Base-by-base conservation (phyloP, 2,329 filamentous ascomycete genomes). In the Sclerotinia nivalis region DNA sequence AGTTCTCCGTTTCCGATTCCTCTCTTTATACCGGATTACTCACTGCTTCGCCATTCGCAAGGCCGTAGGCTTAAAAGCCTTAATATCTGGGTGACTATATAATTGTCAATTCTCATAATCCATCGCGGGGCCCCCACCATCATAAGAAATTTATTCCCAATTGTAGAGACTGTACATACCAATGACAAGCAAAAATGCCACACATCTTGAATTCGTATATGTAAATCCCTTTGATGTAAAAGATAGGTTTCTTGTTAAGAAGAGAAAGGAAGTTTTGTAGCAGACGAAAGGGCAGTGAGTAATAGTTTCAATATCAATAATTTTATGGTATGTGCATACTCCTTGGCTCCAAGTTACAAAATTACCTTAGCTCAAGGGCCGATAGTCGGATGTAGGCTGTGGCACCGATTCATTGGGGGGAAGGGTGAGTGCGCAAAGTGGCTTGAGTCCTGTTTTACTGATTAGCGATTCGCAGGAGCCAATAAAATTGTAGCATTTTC, bases 31-130 rank as follows among this genome's bases (percentile, higher is more conserved):
- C 10, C 3, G 22, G 8, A 20, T 6, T 1, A 68, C 69, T 80
- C 97, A 97, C 93, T 93, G 91, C 87, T 97, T 97, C 75, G 93
- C 90, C 84, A 98, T 91, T 83, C 91, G 91, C 82, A 98, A 86
- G 79, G 95, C 95, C 73, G 91, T 95, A 66, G 95, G 91, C 89
- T 97, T 97, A 87, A 98, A 98, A 80, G 93, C 94, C 80, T 92
- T 89, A 78, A 97, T 93, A 88, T 97, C 92, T 74, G 95, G 69
- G 56, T 70, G 69, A 68, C 69, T 70, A 18, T 31, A 55, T 1
- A 60, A 28, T 43, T 55, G 47, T 94, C 80, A 98, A 94, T 84
- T 88, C 89, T 72, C 72, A 62, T 58, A 68, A 71, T 47, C 22
- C 60, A 50, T 67, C 70, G 60, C 68, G 68, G 68, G 68, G 68